Base-by-base conservation (phyloP, 345 rosid species). In the Aethionema arabicum region DNA sequence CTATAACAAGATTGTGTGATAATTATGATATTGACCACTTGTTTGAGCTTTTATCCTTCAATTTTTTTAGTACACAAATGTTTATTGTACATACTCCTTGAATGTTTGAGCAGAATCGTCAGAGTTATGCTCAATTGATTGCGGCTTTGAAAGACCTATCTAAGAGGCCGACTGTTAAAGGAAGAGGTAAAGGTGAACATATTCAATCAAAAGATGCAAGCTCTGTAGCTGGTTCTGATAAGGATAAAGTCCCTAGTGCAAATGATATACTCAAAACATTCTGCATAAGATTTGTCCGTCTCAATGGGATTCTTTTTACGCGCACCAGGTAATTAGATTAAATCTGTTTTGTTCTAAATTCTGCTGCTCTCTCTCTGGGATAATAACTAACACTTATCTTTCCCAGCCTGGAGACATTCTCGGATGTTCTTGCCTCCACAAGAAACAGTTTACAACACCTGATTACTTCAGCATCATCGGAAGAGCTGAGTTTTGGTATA, bases 271-370 rank as follows among this genome's bases (percentile, higher is more conserved):
- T 59, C 41, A 93, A 79, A 75, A 72, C 83, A 4, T 87, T 93
- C 36, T 84, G 96, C 76, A 81, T 75, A 53, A 79, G 86, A 16
- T 87, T 93, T 84, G 90, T 90, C 52, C 96, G 95, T 41, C 74
- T 90, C 47, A 90, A 87, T 66, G 99, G 97, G 58, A 84, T 93
- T 77, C 88, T 93, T 21, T 93, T 93, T 65, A 90, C 99, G n/a
- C 82, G 86, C 57, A 87, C 95, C 58, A 93, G 99, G 99, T 93
- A 77, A 38, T 40, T 32, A 52, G 31, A 57, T 53, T 31, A 11
- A 11, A 36, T 2, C 11, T 16, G 12, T 52, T 42, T 57, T 30
- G n/a, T 51, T 43, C 29, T 41, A 14, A 39, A 56, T 51, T 70
- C 46, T 48, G 12, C 51, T 35, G 30, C 43, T 11, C 29, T 53